phyloP scores from a whole-genome alignment of 805 yeast species.

The Sugiyamaella smithiae region DNA sequence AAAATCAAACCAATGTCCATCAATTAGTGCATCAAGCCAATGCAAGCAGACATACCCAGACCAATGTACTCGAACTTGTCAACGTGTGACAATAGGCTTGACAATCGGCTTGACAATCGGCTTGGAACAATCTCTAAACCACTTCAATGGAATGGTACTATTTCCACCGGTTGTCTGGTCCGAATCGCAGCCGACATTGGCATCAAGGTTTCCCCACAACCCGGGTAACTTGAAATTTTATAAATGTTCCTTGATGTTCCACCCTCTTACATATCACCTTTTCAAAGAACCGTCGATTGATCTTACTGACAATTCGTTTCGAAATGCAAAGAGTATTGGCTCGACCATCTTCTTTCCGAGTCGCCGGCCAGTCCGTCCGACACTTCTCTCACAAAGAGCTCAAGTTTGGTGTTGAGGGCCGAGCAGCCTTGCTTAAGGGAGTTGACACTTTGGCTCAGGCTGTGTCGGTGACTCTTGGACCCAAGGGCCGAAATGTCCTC shows the following conservation, averaged over 20 bases:
- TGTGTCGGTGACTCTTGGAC: slow-evolving; percentile 94
- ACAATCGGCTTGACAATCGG: too few relatives aligned
- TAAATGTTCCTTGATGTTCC: neutral
- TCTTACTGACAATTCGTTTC: neutral
- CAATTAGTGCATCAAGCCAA: too few relatives aligned
- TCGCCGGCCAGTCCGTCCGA: slow-evolving; percentile 29
- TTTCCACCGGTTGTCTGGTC: too few relatives aligned
- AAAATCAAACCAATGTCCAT: too few relatives aligned
- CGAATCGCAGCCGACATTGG: too few relatives aligned
- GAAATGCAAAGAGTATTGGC: slow-evolving; percentile 26
- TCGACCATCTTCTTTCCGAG: slow-evolving; percentile 19
- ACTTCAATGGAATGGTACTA: too few relatives aligned
- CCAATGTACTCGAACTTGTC: too few relatives aligned
- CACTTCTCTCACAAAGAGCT: slow-evolving; percentile 74
- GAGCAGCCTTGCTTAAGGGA: slow-evolving; percentile 91
- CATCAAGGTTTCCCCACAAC: too few relatives aligned
- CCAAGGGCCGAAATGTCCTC: slow-evolving; percentile 95
- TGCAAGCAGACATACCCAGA: too few relatives aligned
- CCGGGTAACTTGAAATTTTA: slow-evolving; percentile 6
- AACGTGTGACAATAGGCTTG: too few relatives aligned
- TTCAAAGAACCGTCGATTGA: neutral
- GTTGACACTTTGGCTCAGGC: slow-evolving; percentile 95
- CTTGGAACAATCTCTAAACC: too few relatives aligned
- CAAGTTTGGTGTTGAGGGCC: slow-evolving; percentile 95
- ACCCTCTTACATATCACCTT: neutral